Conservation (phyloP, 305 asterid genomes). For the Fraxinus velutina region DNA sequence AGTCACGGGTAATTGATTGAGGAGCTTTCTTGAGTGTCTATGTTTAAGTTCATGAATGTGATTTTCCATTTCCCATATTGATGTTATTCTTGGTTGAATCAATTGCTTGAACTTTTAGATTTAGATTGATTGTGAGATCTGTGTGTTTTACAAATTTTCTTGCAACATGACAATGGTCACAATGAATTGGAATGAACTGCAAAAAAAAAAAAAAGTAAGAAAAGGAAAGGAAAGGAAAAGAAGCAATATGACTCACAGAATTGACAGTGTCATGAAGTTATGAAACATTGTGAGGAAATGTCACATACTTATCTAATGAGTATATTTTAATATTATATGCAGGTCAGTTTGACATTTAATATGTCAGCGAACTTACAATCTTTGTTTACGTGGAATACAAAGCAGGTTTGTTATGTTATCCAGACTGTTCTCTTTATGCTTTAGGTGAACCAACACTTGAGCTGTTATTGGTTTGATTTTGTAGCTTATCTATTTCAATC, state of each 20-base stretch:
- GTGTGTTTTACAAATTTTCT: neutral
- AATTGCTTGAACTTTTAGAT: neutral
- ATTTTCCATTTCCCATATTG: neutral
- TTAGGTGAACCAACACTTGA: conserved; percentile 2
- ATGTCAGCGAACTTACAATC: conserved; percentile 80
- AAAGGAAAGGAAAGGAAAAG: neutral
- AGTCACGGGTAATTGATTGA: neutral
- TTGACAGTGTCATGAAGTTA: neutral
- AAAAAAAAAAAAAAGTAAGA: no score
- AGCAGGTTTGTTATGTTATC: conserved; percentile 58
- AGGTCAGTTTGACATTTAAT: conserved; percentile 92
- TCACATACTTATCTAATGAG: conserved; percentile 1
- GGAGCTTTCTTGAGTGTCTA: neutral
- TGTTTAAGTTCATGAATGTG: neutral
- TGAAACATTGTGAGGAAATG: neutral
- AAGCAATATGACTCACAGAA: neutral
- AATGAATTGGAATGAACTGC: neutral
- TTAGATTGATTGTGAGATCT: neutral
- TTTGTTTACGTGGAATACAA: conserved; percentile 90
- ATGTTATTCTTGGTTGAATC: neutral
- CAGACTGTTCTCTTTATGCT: neutral
- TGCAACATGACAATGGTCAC: neutral
- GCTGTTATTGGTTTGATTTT: neutral
- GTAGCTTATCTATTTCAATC: neutral
- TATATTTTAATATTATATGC: conserved; percentile 29